Conservation (phyloP, 1,284 basidiomycete genomes). For the Phylloboletellus chloephorus region DNA sequence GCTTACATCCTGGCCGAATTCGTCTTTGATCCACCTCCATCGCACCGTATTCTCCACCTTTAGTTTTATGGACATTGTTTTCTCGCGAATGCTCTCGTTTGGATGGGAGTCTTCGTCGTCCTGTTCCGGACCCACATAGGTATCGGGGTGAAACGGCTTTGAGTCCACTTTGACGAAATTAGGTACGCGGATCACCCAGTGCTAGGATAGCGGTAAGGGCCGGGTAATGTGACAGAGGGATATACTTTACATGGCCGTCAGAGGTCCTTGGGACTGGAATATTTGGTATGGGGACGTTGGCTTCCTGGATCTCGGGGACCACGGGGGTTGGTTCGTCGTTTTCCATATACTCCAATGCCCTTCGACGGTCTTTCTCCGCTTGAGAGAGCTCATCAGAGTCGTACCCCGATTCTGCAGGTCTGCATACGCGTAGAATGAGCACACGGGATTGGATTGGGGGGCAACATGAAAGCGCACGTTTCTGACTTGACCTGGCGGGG, state of each 20-base stretch:
- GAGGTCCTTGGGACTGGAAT: slow-evolving; percentile 68
- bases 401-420: slow-evolving; percentile 47
- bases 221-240: background rate
- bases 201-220: slow-evolving; percentile 38
- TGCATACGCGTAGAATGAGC: slow-evolving; percentile 19
- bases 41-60: slow-evolving; percentile 88
- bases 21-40: slow-evolving; percentile 83
- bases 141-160: slow-evolving; percentile 76
- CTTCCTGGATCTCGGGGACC: slow-evolving; percentile 57
- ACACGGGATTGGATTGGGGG: slow-evolving; percentile 2
- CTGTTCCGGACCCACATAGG: slow-evolving; percentile 75
- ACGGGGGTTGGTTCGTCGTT: slow-evolving; percentile 60
- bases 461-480: slow-evolving; percentile 19
- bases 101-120: slow-evolving; percentile 60
- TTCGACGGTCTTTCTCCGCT: slow-evolving; percentile 61
- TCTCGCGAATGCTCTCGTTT: slow-evolving; percentile 56
- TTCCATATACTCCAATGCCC: slow-evolving; percentile 76
- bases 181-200: slow-evolving; percentile 79
- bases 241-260: slow-evolving; percentile 57
- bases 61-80: slow-evolving; percentile 75
- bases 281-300: slow-evolving; percentile 71
- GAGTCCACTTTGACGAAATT: slow-evolving; percentile 81
- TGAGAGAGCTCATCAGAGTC: slow-evolving; percentile 65
- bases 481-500: slow-evolving; percentile 36
- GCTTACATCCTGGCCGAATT: slow-evolving; percentile 64